Base-by-base conservation (phyloP, 2,329 filamentous ascomycete genomes). In the Aspergillus eucalypticola region DNA sequence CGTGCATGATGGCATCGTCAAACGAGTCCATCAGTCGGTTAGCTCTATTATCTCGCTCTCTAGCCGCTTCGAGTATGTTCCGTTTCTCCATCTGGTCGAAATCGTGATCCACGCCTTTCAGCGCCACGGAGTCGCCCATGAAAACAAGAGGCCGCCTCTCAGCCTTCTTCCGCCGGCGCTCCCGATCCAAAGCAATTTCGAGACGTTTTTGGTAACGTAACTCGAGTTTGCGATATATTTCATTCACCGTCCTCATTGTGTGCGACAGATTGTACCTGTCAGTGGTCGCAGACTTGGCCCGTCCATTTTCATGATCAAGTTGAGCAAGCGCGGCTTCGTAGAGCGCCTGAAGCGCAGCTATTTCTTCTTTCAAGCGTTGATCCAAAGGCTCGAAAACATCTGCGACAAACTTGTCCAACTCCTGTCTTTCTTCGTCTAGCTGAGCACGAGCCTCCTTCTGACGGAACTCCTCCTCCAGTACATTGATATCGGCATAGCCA, bases 401-500 rank as follows among this genome's bases (percentile, higher is more conserved):
- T 0, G 74, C 70, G 10, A 82, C 77, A 62, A 83, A 86, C 53
- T 73, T 75, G 23, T 83, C 78, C 46, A 84, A 79, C 66, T 85
- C 83, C 10, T 75, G 75, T 44, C 80, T 75, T 61, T 84, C 83
- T 69, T 85, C 83, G 48, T 81, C 77, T n/a, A 82, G 76, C 63
- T 83, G 82, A 41, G 76, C 73, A 32, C 79, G 77, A 49, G 78
- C 78, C 68, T 86, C 84, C 8, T 76, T 76, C 57, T 81, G 78
- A 59, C 83, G 83, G 64, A 84, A 84, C 29, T 84, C 82, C 52
- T 82, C 79, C 66, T 86, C 84, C 8, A 86, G 73, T 15, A 76
- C 76, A 39, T 80, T 81, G 65, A 86, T 83, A 52, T 86, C 83
- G 11, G 82, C 82, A 68, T 86, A 86, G 0, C 82, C 83, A 48